Base-by-base conservation (phyloP, 1,284 basidiomycete species). In the Rhizopogon parksii region DNA sequence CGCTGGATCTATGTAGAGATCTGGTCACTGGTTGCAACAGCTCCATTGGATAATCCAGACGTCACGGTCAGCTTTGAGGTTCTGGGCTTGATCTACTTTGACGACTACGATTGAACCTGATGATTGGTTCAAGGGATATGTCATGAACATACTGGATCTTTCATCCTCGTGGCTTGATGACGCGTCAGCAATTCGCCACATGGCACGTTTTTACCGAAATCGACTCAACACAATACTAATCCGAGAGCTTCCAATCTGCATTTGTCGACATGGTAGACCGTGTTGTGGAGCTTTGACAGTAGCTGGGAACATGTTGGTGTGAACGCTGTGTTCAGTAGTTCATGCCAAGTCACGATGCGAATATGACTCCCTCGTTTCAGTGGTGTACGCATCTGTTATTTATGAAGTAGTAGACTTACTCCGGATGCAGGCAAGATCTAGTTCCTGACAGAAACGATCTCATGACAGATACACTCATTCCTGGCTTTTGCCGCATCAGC, bases 271-370 rank as follows among this genome's bases (percentile, higher is more conserved):
- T 19, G 40, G 40, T 43, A 8, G 5, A 15, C 15, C 17, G 17
- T 42, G 15, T 42, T 17, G 40, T 43, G 40, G 40, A 43, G 40
- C 27, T 43, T 27, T 14, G 27, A 43, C 40, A 43, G 40, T 15
- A 27, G 40, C 40, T 43, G 40, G 27, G 40, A 43, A 43, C 27
- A 8, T 43, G 14, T 43, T 7, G 8, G 36, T 17, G 6, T 36
- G 15, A 36, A 17, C 15, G 12, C 17, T 11, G 27, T 14, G 11
- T 19, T 43, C 40, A 43, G 15, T 27, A 32, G 30, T 30, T 6
- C 30, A 30, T 30, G 27, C 3, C 27, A 30, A 30, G 27, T 30
- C 27, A 30, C 27, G 12, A 43, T 19, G 21, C 21, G 21, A 24
- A 24, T 24, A 24, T 24, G 40, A 32, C 27, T 43, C 27, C 11